Evolutionary conservation across 2,329 filamentous ascomycete genomes (phyloP).

Genomic region (Aspergillus quadrilineatus): DNA sequence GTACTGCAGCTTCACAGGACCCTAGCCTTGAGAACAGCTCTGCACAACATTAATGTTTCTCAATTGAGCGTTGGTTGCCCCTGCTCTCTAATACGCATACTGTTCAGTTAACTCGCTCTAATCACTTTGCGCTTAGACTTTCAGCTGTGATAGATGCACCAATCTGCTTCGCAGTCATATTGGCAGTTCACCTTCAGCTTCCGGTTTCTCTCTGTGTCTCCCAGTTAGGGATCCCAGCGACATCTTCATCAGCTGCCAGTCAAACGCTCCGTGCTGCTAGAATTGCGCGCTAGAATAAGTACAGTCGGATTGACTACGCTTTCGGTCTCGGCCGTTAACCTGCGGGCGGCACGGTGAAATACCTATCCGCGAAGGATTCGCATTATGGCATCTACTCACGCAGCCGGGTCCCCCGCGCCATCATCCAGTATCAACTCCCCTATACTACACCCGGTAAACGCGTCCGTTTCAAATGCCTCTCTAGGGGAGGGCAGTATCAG

Average conservation of each 20-base stretch:
- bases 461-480: constrained; percentile 30
- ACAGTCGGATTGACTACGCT: no score
- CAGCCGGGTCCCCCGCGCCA: constrained; percentile 35
- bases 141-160: no score
- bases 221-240: neutral
- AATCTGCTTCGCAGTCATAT: no score
- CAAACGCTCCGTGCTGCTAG: neutral
- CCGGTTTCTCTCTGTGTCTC: neutral
- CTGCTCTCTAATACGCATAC: no score
- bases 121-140: no score
- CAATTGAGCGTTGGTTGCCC: no score
- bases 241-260: neutral
- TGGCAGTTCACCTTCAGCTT: neutral
- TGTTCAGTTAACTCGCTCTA: no score
- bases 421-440: constrained; percentile 41
- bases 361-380: neutral
- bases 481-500: constrained; percentile 32
- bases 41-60: no score
- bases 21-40: neutral
- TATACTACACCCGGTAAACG: constrained; percentile 27
- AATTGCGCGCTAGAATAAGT: neutral
- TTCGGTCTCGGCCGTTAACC: no score
- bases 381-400: constrained; percentile 35
- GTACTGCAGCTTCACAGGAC: neutral
- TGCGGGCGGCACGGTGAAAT: neutral